Percentiles rank a stretch among this genome's conserved stretches.
Evolutionary conservation across 139 green algal genomes (phyloP).

Genomic region (Tetradesmus lagerheimii): DNA sequence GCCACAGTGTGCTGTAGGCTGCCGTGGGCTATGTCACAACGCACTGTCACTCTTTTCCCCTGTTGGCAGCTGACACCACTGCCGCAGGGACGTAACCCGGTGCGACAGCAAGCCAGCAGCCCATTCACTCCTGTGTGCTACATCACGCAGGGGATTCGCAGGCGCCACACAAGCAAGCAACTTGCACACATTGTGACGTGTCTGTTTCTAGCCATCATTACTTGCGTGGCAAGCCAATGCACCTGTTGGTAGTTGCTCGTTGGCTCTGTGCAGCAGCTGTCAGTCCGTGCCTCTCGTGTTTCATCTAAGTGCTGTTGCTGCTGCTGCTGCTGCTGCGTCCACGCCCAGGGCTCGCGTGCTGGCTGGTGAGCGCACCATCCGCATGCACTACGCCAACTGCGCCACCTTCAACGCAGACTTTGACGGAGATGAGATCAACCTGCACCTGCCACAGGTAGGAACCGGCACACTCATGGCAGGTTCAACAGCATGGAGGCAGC

Average conservation of each 20-base stretch:
- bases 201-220: background rate
- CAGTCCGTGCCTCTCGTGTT: background rate
- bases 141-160: background rate
- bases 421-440: conserved; percentile 99
- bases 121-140: background rate
- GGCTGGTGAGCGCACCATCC: conserved; percentile 94
- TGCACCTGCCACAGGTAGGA: conserved; percentile 94
- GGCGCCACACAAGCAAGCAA: background rate
- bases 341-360: conserved; percentile 66
- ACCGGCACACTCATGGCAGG: background rate
- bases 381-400: conserved; percentile 99
- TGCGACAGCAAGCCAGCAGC: background rate
- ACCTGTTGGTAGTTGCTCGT: no score
- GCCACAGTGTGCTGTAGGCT: background rate
- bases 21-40: background rate
- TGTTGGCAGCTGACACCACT: background rate
- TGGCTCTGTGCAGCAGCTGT: background rate
- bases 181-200: background rate
- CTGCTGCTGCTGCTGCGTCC: background rate
- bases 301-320: background rate
- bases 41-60: background rate
- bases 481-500: no score
- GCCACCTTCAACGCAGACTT: conserved; percentile 98
- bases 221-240: no score
- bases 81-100: background rate